Base-by-base conservation (phyloP, 208 protist genomes). In the Crithidia bombi region DNA sequence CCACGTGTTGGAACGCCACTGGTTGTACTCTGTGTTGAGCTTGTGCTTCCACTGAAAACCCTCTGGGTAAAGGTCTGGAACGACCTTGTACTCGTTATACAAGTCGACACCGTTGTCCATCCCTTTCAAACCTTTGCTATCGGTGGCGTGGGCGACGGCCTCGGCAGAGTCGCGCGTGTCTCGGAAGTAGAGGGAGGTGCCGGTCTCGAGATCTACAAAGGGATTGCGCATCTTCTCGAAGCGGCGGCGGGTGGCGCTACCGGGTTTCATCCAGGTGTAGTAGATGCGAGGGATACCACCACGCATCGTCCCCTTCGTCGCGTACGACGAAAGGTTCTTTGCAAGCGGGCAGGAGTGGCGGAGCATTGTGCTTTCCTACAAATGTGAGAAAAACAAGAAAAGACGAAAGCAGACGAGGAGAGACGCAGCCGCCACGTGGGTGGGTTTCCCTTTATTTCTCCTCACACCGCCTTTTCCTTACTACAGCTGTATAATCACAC, bases 191-290 rank as follows among this genome's bases (percentile, higher is more conserved):
- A 97, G 80, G 28, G 93, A 97, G 39, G 90, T 92, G 47, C 93
- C 93, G 5, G 86, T 97, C 68, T 96, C 93, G 44, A 97, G 78
- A 69, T 96, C 86, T 5, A 96, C 93, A 78, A 96, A 97, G n/a
- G 93, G 93, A 73, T 97, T 97, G 11, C 91, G 87, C 91, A 95
- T 95, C 79, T 97, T 97, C 81, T 97, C 93, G 55, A 97, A 97
- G 58, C 90, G 93, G 36, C 90, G 81, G 3, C 93, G 87, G 35
- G 93, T 95, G 52, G 91, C 91, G 68, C 91, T 96, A 39, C 93
- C 93, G 3, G 93, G 93, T 52, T 86, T 89, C 93, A 97, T 97
- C 91, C 93, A 97, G 19, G 76, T 72, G 66, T 97, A 97, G 75
- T 97, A 97, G 68, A 97, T 95, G 75, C 93, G 93, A 5, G 93